Base-by-base conservation (phyloP, 768 basidiomycete species). In the Tephrocybe sp. region DNA sequence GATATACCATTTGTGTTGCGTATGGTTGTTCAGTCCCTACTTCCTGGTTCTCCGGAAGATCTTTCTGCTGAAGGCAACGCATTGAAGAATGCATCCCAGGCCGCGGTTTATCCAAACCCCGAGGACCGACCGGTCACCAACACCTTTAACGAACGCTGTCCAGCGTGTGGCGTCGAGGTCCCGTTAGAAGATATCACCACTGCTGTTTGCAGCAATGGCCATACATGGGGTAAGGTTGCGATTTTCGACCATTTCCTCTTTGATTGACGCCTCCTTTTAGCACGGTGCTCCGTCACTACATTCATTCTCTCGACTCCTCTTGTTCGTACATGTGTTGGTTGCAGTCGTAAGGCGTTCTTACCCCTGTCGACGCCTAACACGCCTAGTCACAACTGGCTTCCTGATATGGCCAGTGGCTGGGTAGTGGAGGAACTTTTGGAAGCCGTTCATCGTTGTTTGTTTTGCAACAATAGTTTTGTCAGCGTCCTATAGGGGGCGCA, bases 291-390 rank as follows among this genome's bases (percentile, higher is more conserved):
- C 10, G 74, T 90, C 42, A 92, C 90, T 31, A 85, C 86, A 19
- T 85, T 88, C 64, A 79, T 92, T 48, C 74, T 92, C 24, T 77
- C 87, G n/a, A 91, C 88, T 42, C 77, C 88, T 12, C 74, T 74
- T 65, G 85, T 89, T 29, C 78, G 88, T 49, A 91, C 89, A 15
- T 93, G 91, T 63, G 70, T 90, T 23, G 86, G 88, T 42, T 93
- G 91, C 61, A 79, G 79, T 60, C 77, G 89, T 54, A 92, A 91
- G 64, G 86, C 88, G 16, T 80, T 91, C 57, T 72, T 87, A 12
- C 81, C 88, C n/a, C 67, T 73, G 24, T 78, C 77, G 10, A 63
- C 60, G 43, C 53, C 64, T 54, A 54, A 60, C 52, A 50, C 57
- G 37, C 59, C 55, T 58, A 65, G 54, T 60, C 66, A 56, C 38